phyloP scores from a whole-genome alignment of 139 green algal species.

The Choricystis sp. region DNA sequence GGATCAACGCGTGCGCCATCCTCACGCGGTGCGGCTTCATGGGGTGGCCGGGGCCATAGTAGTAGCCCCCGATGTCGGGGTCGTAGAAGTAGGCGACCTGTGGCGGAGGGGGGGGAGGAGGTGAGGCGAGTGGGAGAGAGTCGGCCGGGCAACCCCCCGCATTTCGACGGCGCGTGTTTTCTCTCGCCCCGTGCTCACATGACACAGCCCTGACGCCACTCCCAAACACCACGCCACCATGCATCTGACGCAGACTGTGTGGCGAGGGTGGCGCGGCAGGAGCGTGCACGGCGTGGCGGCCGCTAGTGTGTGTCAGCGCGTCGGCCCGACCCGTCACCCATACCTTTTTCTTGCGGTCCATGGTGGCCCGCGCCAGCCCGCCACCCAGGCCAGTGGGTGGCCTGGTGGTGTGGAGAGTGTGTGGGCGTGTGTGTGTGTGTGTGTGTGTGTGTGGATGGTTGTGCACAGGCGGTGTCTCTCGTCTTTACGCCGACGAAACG shows the following conservation, averaged over 20 bases:
- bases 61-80: conserved; percentile 79
- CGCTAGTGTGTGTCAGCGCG: neutral
- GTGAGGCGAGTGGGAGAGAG: neutral
- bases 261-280: no score
- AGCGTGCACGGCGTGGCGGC: neutral
- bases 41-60: conserved; percentile 77
- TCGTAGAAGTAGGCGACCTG: conserved; percentile 92
- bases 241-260: neutral
- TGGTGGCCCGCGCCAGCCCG: neutral
- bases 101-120: no score
- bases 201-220: neutral
- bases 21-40: conserved; percentile 91
- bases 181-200: no score
- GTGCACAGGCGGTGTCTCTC: no score
- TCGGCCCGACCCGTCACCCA: neutral
- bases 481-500: neutral
- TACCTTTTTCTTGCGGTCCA: neutral
- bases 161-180: no score
- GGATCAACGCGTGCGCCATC: conserved; percentile 81
- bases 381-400: neutral
- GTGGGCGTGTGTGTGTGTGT: no score
- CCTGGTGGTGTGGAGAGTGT: no score
- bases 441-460: no score
- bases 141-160: neutral
- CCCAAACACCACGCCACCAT: neutral